These are phyloP conservation scores for Apiospora pterosperma DNA, from an alignment of 2,329 filamentous ascomycete species.

Conservation along the genomic window DNA sequence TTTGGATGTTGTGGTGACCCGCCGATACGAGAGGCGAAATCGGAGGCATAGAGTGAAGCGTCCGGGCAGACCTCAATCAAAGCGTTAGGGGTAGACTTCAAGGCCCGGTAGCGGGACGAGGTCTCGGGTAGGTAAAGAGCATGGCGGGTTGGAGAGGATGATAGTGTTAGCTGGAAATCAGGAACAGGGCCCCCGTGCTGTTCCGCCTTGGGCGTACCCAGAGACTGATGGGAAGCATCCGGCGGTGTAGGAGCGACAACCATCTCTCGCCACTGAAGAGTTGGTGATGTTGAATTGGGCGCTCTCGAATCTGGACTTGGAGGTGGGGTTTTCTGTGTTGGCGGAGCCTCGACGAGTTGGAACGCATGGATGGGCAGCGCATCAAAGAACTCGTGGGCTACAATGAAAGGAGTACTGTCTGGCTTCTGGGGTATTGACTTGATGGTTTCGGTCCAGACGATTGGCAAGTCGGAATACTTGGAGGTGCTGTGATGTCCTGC, in stretches of 20 bases:
- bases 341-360: constrained; percentile 62
- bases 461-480: constrained; percentile 71
- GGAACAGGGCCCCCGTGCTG: constrained; percentile 53
- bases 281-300: constrained; percentile 39
- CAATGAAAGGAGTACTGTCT: constrained; percentile 80
- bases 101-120: constrained; percentile 72
- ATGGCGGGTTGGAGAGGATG: constrained; percentile 73
- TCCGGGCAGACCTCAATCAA: constrained; percentile 91
- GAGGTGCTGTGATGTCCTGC: constrained; percentile 70
- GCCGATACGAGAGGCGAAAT: constrained; percentile 83
- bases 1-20: constrained; percentile 57
- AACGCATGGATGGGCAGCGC: constrained; percentile 95
- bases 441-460: constrained; percentile 89
- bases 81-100: constrained; percentile 65
- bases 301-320: constrained; percentile 32
- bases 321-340: constrained; percentile 34
- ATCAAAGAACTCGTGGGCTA: constrained; percentile 98
- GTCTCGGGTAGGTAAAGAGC: constrained; percentile 80
- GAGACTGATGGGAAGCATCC: constrained; percentile 47
- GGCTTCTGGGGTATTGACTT: constrained; percentile 71
- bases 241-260: constrained; percentile 68
- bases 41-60: constrained; percentile 71
- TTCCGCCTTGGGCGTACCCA: constrained; percentile 50
- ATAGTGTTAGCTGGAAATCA: constrained; percentile 85
- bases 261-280: constrained; percentile 75